Evolutionary conservation across 2,329 filamentous ascomycete genomes (phyloP).

Genomic region (Exophiala alcalophila): DNA sequence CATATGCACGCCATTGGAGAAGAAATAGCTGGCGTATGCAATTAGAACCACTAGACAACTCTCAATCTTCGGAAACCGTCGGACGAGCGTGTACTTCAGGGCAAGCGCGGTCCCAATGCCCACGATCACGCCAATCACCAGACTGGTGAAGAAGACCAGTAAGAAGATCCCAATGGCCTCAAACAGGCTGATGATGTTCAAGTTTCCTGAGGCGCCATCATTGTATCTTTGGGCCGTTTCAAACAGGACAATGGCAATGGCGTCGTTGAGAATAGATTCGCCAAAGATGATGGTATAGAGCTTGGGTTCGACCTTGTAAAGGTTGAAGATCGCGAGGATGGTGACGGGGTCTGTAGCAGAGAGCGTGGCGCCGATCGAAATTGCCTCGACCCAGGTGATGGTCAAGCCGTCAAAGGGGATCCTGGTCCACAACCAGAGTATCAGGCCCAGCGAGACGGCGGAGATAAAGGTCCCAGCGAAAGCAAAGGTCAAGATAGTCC

Average conservation of each 20-base stretch:
- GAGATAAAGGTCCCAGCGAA: conserved; percentile 97
- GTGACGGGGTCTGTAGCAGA: conserved; percentile 97
- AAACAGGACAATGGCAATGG: conserved; percentile 96
- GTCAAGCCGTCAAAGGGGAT: conserved; percentile 81
- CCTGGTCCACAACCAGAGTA: conserved; percentile 84
- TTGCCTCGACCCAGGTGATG: conserved; percentile 90
- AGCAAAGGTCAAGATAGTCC: conserved; percentile 94
- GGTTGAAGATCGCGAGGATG: conserved; percentile 97
- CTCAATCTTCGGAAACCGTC: conserved; percentile 92
- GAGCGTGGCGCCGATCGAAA: conserved; percentile 91
- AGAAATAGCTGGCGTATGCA: conserved; percentile 95
- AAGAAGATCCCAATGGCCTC: conserved; percentile 94
- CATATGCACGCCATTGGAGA: conserved; percentile 92
- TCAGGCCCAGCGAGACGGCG: conserved; percentile 84
- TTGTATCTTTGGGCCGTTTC: conserved; percentile 95
- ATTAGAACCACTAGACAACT: conserved; percentile 92
- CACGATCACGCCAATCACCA: conserved; percentile 82
- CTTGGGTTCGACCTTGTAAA: conserved; percentile 98
- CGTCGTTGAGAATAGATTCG: conserved; percentile 96
- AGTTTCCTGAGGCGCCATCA: conserved; percentile 63
- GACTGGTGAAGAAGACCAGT: conserved; percentile 89
- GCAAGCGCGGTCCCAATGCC: conserved; percentile 83
- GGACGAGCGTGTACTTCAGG: conserved; percentile 91
- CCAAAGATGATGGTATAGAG: conserved; percentile 98
- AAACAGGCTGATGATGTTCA: conserved; percentile 78